Base-by-base conservation (phyloP, 345 rosid genomes). In the Gossypium sturtianum region DNA sequence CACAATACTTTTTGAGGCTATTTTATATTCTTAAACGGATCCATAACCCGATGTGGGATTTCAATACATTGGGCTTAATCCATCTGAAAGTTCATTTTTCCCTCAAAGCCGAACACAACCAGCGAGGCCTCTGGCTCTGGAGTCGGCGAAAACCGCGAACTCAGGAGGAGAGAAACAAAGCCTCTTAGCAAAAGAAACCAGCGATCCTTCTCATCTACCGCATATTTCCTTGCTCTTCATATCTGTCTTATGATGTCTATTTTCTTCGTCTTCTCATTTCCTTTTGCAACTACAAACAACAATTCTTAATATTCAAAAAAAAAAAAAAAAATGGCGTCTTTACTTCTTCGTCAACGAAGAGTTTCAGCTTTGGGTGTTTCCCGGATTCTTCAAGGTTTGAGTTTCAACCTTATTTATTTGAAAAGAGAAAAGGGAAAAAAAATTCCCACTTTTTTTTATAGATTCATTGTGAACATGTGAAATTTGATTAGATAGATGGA, bases 341-440 rank as follows among this genome's bases (percentile, higher is more conserved):
- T 78, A 54, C 81, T 88, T 65, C 83, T 86, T 82, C 84, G 87
- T 43, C 80, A 67, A 20, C 89, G 87, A 77, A 88, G 86, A 82
- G 83, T 78, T 78, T 73, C 91, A 77, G 66, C 88, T 82, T 82
- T 83, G 17, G 88, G 86, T n/a, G 23, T 82, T 81, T 74, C 87
- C 72, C 78, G 83, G 76, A 9, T 85, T 77, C 72, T 87, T 72
- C 81, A 80, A 77, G 97, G 97, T 93, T 81, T 41, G 78, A 70
- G 0, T 56, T 82, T 70, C 0, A 65, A 9, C 49, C 71, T 58
- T 23, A 22, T 70, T 66, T 12, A 0, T 76, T 66, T 9, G 15
- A 2, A 2, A 58, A 38, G 65, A 66, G 3, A 25, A 22, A 20
- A 11, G 6, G 19, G 41, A 34, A 58, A 47, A 20, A 3, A n/a